Evolutionary conservation across 2,329 filamentous ascomycete species (phyloP), one percentile per base, ranked within the genome.

Genomic region (Sordariomycetes sp.): DNA sequence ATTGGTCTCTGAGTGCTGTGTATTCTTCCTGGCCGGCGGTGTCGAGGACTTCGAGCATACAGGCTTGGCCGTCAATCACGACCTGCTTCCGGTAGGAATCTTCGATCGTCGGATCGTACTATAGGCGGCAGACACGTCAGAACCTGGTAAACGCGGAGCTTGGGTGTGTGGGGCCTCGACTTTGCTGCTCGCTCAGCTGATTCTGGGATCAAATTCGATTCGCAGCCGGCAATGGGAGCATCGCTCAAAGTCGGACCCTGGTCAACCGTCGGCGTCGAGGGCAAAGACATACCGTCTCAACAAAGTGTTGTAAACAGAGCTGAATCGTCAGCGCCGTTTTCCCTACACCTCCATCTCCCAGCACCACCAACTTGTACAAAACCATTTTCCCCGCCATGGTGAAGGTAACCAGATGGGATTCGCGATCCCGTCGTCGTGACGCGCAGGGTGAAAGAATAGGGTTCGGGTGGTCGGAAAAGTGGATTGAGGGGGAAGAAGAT

Each of bases 1-100:
- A 97, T 76, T 97, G 94, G 70, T 97, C 94, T 67, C 94, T 82
- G 66, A 97, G 76, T 53, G 94, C 94, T 62, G 92, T 96, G 74
- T 97, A 99, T 75, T 99, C 94, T 75, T 99, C 94, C 72, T 99
- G 94, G 59, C 94, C 94, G 56, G 94, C 94, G 57, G 94, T 99
- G 74, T 99, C 94, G 66, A 96, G 82, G 53, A 96, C 90, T 72
- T 97, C 92, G 66, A 96, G 84, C 91, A 96, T 96, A 76, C 91
- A 96, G 52, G 91, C 90, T 71, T 95, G 89, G 61, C 85, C 82
- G 69, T 97, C 94, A 72, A 97, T 97, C 68, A 96, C 88, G 60
- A 91, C 87, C 70, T 91, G 87, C 74, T 92, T 92, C 64, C 88
- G 81, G 70, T 92, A 92, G 59, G 88, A 91, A 70, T 92, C 88